Percentiles rank a stretch among this genome's conserved stretches.
Evolutionary conservation across 805 yeast genomes (phyloP).

Genomic region (Priceomyces haplophilus): DNA sequence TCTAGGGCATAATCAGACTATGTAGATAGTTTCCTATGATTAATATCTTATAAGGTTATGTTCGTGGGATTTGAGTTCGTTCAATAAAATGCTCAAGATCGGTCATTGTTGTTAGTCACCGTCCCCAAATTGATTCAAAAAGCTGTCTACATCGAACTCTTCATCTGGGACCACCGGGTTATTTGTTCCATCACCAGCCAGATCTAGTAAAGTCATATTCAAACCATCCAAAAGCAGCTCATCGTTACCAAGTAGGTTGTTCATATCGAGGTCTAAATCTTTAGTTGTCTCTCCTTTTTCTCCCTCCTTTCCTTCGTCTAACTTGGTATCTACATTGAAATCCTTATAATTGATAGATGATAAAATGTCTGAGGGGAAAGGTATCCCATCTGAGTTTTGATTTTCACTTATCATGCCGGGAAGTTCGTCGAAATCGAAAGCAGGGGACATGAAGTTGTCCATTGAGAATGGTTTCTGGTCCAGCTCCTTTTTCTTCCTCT

Average conservation of each 20-base stretch:
- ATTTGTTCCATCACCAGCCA: conserved; percentile 18
- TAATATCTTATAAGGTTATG: too few relatives aligned
- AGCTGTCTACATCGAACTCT: conserved; percentile 45
- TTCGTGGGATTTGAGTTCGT: too few relatives aligned
- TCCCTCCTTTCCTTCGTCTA: conserved; percentile 6
- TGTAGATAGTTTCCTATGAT: too few relatives aligned
- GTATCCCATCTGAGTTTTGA: conserved; percentile 19
- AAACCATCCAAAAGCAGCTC: conserved; percentile 42
- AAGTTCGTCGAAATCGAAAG: conserved; percentile 26
- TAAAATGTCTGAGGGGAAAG: conserved; percentile 33
- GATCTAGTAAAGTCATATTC: conserved; percentile 39
- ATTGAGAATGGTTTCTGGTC: conserved; percentile 8
- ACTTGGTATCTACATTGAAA: conserved; percentile 1
- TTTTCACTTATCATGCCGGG: conserved; percentile 5
- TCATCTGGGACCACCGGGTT: conserved; percentile 23
- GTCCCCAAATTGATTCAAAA: conserved; percentile 42
- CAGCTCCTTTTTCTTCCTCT: conserved; percentile 7
- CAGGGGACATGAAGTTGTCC: conserved; percentile 22
- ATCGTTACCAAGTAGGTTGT: conserved; percentile 36
- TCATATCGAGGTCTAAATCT: conserved; percentile 28
- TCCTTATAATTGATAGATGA: conserved; percentile 23
- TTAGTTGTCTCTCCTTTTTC: conserved; percentile 6
- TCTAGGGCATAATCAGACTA: too few relatives aligned
- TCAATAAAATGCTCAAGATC: too few relatives aligned
- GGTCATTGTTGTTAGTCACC: too few relatives aligned